Conservation (phyloP, 2,329 filamentous ascomycete species). For the Colletotrichum echinochloae region DNA sequence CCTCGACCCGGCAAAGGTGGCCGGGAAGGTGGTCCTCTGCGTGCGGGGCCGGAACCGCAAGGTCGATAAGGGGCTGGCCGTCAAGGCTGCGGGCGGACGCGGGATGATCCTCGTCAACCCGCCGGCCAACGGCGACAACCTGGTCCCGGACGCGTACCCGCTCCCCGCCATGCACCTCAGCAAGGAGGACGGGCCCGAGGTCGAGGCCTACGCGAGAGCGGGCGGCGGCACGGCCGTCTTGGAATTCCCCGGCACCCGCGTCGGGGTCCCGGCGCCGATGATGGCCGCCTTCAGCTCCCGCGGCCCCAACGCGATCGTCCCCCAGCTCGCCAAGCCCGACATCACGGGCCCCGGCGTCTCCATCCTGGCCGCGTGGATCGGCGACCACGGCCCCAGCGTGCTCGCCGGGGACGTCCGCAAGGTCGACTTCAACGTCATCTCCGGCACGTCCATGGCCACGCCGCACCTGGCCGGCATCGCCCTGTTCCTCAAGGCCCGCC, state of each 20-base stretch:
- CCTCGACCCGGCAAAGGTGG: conserved; percentile 22
- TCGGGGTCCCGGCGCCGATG: conserved; percentile 26
- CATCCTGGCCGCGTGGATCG: conserved; percentile 37
- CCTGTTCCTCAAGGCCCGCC: conserved; percentile 35
- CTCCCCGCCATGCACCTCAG: conserved; percentile 26
- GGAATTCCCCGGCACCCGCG: conserved; percentile 23
- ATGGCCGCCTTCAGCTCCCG: conserved; percentile 40
- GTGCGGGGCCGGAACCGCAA: conserved; percentile 10
- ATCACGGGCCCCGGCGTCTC: conserved; percentile 38
- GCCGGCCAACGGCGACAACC: conserved; percentile 1
- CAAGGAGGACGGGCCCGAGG: conserved; percentile 4
- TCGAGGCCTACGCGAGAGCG: conserved; percentile 19
- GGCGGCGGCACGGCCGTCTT: conserved; percentile 10
- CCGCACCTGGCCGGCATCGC: conserved; percentile 40
- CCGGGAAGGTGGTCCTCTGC: conserved; percentile 20
- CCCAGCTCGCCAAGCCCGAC: conserved; percentile 37
- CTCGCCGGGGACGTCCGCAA: conserved; percentile 17
- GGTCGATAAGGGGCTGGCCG: conserved; percentile 7
- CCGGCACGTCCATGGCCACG: conserved; percentile 40
- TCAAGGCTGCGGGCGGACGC: conserved; percentile 21
- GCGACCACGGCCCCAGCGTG: not conserved
- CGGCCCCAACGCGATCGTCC: conserved; percentile 27
- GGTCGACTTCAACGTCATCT: conserved; percentile 35
- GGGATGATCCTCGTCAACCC: conserved; percentile 29
- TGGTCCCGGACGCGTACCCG: conserved; percentile 18